phyloP scores from a whole-genome alignment of 2,329 filamentous ascomycete genomes.

The Lizonia empirigonia region DNA sequence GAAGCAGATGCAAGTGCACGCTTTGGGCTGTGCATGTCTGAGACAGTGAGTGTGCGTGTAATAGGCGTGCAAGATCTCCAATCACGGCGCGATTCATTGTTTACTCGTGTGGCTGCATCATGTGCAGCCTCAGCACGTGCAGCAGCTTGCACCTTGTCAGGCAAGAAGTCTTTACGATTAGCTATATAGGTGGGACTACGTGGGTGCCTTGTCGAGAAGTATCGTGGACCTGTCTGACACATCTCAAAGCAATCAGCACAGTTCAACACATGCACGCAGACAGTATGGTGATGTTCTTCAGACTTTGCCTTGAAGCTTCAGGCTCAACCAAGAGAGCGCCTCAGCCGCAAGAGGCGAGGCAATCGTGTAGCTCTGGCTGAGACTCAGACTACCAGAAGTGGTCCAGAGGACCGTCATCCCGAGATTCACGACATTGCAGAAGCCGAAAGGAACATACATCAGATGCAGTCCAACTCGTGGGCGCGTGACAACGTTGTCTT shows the following conservation, averaged over 20 bases:
- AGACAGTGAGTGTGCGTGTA: neutral
- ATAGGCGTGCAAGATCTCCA: neutral
- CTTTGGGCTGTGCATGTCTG: conserved; percentile 1
- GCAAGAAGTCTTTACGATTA: too few relatives aligned
- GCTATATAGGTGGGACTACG: too few relatives aligned
- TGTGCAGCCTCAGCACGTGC: too few relatives aligned
- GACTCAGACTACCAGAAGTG: conserved; percentile 50
- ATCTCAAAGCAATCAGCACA: conserved; percentile 1
- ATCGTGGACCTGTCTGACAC: neutral
- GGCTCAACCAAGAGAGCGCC: conserved; percentile 44
- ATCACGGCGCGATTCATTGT: neutral
- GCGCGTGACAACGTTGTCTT: conserved; percentile 41
- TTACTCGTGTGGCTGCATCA: too few relatives aligned
- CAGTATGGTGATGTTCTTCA: conserved; percentile 23
- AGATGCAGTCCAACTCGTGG: conserved; percentile 24
- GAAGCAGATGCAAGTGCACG: conserved; percentile 1
- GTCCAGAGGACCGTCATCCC: conserved; percentile 45
- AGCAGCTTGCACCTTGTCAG: too few relatives aligned
- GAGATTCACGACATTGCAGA: conserved; percentile 15
- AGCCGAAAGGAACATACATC: conserved; percentile 14
- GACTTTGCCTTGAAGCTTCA: conserved; percentile 48
- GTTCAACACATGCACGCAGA: neutral
- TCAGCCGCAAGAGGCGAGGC: too few relatives aligned
- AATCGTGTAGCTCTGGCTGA: conserved; percentile 45
- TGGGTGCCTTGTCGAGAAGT: too few relatives aligned